Evolutionary conservation across 2,329 filamentous ascomycete species (phyloP).

Genomic region (Penicillium sp.): DNA sequence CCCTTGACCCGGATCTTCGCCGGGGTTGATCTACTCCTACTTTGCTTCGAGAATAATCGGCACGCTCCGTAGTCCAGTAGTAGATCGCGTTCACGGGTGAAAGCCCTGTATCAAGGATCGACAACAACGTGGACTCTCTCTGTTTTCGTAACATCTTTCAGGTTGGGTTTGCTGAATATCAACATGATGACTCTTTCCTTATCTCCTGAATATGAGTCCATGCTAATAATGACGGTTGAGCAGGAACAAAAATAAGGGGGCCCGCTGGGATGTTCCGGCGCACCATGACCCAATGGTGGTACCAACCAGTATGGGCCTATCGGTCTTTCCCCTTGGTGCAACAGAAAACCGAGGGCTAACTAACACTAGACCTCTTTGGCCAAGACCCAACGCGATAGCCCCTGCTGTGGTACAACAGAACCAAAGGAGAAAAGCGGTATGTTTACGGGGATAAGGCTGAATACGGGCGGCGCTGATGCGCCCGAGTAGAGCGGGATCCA

Average conservation of each 20-base stretch:
- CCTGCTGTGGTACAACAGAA: not conserved
- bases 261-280: not conserved
- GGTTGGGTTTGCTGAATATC: not conserved
- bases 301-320: not conserved
- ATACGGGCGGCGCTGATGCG: constrained; percentile 1
- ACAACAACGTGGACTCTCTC: not conserved
- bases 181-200: no score
- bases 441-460: not conserved
- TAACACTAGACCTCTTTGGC: not conserved
- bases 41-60: not conserved
- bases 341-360: not conserved
- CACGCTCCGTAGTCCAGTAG: not conserved
- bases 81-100: not conserved
- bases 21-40: not conserved
- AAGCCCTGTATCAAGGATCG: not conserved
- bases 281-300: not conserved
- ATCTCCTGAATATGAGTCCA: not conserved
- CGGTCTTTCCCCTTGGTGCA: not conserved
- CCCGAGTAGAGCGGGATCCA: not conserved
- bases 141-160: not conserved
- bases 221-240: not conserved
- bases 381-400: not conserved
- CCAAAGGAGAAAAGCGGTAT: not conserved
- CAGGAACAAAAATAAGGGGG: not conserved
- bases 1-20: not conserved